Conservation (phyloP, 2,329 filamentous ascomycete species). For the Chrysoporthe cubensis region DNA sequence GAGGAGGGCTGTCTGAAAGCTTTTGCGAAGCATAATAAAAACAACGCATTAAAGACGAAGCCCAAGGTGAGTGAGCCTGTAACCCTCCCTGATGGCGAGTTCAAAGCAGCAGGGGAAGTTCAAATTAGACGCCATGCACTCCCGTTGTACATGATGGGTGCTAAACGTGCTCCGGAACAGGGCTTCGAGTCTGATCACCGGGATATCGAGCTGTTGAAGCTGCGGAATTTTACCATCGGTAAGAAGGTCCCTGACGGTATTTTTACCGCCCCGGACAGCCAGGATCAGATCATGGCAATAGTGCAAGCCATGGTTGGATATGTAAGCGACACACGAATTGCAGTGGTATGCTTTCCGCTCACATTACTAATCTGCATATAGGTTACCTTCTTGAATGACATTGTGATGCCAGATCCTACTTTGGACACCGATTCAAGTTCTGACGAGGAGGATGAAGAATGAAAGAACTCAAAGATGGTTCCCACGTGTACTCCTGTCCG, state of each 20-base stretch:
- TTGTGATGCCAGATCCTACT: conserved; percentile 72
- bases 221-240: conserved; percentile 78
- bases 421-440: conserved; percentile 52
- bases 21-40: conserved; percentile 71
- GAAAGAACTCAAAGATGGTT: background rate
- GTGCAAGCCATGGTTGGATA: conserved; percentile 75
- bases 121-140: background rate
- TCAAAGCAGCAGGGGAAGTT: background rate
- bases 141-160: conserved; percentile 16
- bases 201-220: conserved; percentile 79
- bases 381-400: conserved; percentile 72
- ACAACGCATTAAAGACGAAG: conserved; percentile 79
- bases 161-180: conserved; percentile 44
- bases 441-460: conserved; percentile 44
- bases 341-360: background rate
- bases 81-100: background rate
- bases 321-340: conserved; percentile 61
- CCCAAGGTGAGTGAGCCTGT: conserved; percentile 69
- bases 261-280: conserved; percentile 63
- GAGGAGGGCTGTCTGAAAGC: conserved; percentile 65
- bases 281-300: conserved; percentile 67
- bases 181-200: conserved; percentile 75
- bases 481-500: no score
- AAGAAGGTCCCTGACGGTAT: conserved; percentile 68
- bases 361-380: conserved; percentile 38